Evolutionary conservation across 2,329 filamentous ascomycete species (phyloP).

Genomic region (Aurifilum marmelostoma): DNA sequence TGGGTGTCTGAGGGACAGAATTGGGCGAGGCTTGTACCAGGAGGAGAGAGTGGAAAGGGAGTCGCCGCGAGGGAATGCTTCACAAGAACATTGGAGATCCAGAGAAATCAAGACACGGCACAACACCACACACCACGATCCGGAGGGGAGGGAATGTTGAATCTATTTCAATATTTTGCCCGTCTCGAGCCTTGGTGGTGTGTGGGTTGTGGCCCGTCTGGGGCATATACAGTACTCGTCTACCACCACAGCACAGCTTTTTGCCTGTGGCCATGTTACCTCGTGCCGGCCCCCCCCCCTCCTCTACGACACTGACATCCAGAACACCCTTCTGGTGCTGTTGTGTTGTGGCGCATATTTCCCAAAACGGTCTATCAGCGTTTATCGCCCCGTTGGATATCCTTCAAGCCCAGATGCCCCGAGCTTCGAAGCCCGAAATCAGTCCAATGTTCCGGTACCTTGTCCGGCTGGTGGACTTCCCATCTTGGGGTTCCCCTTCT

Average conservation of each 20-base stretch:
- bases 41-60: background rate
- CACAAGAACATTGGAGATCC: constrained; percentile 26
- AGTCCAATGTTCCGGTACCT: constrained; percentile 20
- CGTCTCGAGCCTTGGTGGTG: background rate
- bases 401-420: constrained; percentile 17
- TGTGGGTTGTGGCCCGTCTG: background rate
- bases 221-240: background rate
- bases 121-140: constrained; percentile 3
- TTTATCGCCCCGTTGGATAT: constrained; percentile 4
- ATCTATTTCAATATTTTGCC: constrained; percentile 24
- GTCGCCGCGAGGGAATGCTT: constrained; percentile 19
- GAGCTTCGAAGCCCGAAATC: constrained; percentile 25
- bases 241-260: no score
- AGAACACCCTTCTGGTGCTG: background rate
- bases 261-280: background rate
- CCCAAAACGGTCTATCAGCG: constrained; percentile 14
- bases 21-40: constrained; percentile 6
- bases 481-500: constrained; percentile 12
- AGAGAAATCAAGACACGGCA: background rate
- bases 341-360: background rate
- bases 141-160: constrained; percentile 21
- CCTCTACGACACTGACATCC: background rate
- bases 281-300: no score
- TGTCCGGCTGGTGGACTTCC: constrained; percentile 10
- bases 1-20: background rate